Base-by-base conservation (phyloP, 352 stramenopile species). In the Phytophthora quininea region DNA sequence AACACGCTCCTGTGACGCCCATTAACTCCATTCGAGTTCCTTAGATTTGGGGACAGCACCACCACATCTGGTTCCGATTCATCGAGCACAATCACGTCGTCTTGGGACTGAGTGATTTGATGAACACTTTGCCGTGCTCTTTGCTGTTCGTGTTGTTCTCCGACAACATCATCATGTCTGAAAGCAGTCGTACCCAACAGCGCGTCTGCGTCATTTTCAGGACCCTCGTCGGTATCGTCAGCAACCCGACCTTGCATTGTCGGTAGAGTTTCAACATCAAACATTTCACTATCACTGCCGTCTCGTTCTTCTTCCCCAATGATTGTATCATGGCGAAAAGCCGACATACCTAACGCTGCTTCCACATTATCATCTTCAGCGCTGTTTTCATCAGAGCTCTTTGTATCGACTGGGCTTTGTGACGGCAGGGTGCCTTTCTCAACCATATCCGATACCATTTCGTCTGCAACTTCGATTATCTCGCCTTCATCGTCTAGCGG, bases 391-490 rank as follows among this genome's bases (percentile, higher is more conserved):
- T 55, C 40, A 5, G 46, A 54, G 35, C 33, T 33, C 2, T 72
- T 63, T 31, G 55, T 61, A 52, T 76, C 58, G 4, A 14, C 35
- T 5, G 33, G 38, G 33, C 35, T 31, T 63, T 45, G 30, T 47
- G 54, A 33, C 58, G 49, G 50, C 4, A 31, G 12, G 14, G 54
- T 42, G 19, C 64, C 66, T 19, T 67, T 27, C 62, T 60, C 54
- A n/a, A 87, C 48, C 27, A 87, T 68, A 31, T 75, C 77, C 0
- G 71, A 69, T 11, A 82, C 74, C 63, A 90, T n/a, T 33, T 78
- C 71, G 27, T 65, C 61, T 14, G 71, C 71, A 9, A 75, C 62
- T 63, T 75, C 71, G 33, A 78, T 78, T 57, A 78, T 78, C 66
- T 78, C 71, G 24, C 62, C 61, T 57, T 78, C 71, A 46, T 75